Evolutionary conservation across 208 protist species (phyloP), one percentile per base, ranked within the genome.

Genomic region (Crithidia brevicula): DNA sequence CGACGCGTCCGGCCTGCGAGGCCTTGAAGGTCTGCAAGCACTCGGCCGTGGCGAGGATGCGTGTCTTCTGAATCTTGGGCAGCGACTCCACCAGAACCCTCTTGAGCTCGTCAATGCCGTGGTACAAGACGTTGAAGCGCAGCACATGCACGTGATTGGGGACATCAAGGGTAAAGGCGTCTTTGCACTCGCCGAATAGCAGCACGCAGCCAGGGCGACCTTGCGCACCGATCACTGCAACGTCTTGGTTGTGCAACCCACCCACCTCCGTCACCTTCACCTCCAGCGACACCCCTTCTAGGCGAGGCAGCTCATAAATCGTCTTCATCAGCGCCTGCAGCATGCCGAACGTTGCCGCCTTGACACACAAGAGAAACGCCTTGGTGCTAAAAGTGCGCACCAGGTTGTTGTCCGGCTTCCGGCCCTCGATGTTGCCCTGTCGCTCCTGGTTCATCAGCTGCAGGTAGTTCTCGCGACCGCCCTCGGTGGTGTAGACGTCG

Each of bases 341-440:
- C 89, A 94, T 93, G 33, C 91, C 91, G 67, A 96, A 96, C 2
- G 88, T 96, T 13, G 87, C 89, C 10, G 91, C 91, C 70, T 94
- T 94, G 66, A 85, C 92, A 20, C 74, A 70, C 0, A 96, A 34
- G 22, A 86, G 36, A 54, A 93, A 96, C 8, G 85, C 72, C 27
- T 86, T 61, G 6, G 84, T 93, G 59, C 79, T 90, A 70, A 85
- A 82, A n/a, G 76, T 61, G 25, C 87, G 88, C 22, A 93, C 69
- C 4, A 93, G 49, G 64, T 94, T 96, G 73, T 94, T 96, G 65
- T 95, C 89, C 1, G 88, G 88, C 74, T 96, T 96, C 11, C 91
- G 78, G 49, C 63, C 79, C 79, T 93, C 90, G 27, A 93, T 81
- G 56, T 85, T 72, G 15, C 91, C 91, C 38, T 82, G 70, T 27